Conservation (phyloP, 495 filamentous ascomycete genomes). For the Letharia lupina region DNA sequence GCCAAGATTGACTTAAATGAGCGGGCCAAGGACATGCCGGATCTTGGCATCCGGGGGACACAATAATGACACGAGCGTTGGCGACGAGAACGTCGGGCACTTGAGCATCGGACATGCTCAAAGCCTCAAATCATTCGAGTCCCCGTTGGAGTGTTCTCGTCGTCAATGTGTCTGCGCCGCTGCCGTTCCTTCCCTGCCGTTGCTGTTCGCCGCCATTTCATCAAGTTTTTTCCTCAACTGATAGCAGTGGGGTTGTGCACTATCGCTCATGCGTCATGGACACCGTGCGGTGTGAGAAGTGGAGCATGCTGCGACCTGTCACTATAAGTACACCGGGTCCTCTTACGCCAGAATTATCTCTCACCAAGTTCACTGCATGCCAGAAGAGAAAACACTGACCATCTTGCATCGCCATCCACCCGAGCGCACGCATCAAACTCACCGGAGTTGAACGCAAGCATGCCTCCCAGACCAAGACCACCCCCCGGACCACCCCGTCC, state of each 20-base stretch:
- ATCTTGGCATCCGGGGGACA: not conserved
- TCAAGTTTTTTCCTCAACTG: not conserved
- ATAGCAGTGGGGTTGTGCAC: not conserved
- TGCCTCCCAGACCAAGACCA: slow-evolving; percentile 9
- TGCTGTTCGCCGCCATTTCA: not conserved
- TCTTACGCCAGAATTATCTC: not conserved
- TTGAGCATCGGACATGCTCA: not conserved
- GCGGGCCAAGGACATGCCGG: not conserved
- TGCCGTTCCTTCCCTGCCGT: not conserved
- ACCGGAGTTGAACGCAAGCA: not conserved
- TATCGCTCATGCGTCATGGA: not conserved
- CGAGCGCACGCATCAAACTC: not conserved
- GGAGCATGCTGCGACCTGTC: not conserved
- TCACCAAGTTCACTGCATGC: not conserved
- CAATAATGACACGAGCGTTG: not conserved
- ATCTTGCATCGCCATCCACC: not conserved
- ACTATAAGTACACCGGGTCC: not conserved
- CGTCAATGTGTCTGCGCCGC: not conserved
- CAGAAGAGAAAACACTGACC: not conserved
- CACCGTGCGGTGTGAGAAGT: not conserved
- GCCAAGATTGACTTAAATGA: not conserved
- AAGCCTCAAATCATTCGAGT: not conserved
- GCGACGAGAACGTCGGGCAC: not conserved
- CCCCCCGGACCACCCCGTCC: slow-evolving; percentile 7
- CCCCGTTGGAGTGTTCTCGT: not conserved